phyloP scores from a whole-genome alignment of 2,329 filamentous ascomycete genomes.

The Aspergillus sp. region DNA sequence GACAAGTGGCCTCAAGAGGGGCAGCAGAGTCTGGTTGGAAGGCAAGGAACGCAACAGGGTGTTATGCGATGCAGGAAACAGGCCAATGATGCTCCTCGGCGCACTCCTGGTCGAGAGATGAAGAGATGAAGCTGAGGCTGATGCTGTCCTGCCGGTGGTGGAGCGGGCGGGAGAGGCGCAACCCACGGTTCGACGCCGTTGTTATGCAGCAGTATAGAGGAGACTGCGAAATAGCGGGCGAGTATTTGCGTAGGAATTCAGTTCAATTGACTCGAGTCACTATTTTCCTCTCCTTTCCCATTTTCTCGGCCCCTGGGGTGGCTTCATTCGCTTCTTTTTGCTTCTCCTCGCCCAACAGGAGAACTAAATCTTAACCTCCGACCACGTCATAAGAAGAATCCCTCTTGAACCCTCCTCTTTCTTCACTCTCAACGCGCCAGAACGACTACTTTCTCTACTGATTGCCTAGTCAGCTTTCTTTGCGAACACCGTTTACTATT shows the following conservation, averaged over 20 bases:
- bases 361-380: no score
- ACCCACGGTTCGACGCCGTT: not conserved
- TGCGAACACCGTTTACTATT: not conserved
- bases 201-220: no score
- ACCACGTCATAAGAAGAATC: not conserved
- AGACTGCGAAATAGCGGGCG: no score
- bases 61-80: not conserved
- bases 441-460: no score
- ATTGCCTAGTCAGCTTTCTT: no score
- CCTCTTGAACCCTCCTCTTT: not conserved
- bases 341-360: no score
- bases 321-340: no score
- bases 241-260: no score
- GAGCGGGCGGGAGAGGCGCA: slow-evolving; percentile 1
- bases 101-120: not conserved
- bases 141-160: not conserved
- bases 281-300: no score
- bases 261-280: no score
- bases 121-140: not conserved
- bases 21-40: not conserved
- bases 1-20: not conserved
- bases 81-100: not conserved
- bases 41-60: not conserved
- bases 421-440: not conserved
- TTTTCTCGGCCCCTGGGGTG: no score